A percentile compares a stretch with the other conserved stretches of the same genome.
These are phyloP conservation scores for Mycosphaerelloides madeirae DNA, from an alignment of 2,329 filamentous ascomycete genomes.

Conservation along the genomic window DNA sequence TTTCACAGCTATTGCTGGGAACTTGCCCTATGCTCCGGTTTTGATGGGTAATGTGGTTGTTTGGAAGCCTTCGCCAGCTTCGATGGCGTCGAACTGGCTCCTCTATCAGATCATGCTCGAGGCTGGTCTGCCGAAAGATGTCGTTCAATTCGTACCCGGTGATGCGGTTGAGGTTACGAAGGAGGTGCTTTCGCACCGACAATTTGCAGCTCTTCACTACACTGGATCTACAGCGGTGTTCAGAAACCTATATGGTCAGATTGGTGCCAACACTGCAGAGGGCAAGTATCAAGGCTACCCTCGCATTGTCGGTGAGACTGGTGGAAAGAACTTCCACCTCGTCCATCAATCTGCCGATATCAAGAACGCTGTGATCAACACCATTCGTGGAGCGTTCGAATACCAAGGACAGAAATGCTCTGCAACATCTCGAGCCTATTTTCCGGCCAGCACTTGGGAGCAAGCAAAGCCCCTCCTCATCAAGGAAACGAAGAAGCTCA, in stretches of 20 bases:
- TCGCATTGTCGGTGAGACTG: slow-evolving; percentile 83
- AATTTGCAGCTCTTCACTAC: slow-evolving; percentile 91
- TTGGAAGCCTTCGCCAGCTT: slow-evolving; percentile 91
- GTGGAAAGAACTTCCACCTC: slow-evolving; percentile 90
- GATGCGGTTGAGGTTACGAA: slow-evolving; percentile 80
- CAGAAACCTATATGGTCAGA: slow-evolving; percentile 80
- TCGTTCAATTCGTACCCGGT: slow-evolving; percentile 91
- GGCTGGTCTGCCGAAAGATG: slow-evolving; percentile 80
- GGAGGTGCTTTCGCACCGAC: slow-evolving; percentile 66
- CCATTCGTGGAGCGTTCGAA: slow-evolving; percentile 81
- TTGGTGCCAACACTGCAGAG: slow-evolving; percentile 73
- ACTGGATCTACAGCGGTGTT: slow-evolving; percentile 91
- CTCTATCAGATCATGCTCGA: slow-evolving; percentile 87
- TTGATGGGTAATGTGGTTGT: slow-evolving; percentile 91
- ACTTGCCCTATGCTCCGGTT: slow-evolving; percentile 76
- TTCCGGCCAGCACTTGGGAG: slow-evolving; percentile 69
- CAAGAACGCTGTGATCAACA: slow-evolving; percentile 73
- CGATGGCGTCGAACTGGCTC: slow-evolving; percentile 86
- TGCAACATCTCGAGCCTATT: slow-evolving; percentile 74
- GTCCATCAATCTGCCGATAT: slow-evolving; percentile 73
- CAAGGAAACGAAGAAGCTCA: slow-evolving; percentile 64
- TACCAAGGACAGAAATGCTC: slow-evolving; percentile 91
- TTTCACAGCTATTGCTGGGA: slow-evolving; percentile 91
- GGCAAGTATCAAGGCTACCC: slow-evolving; percentile 82
- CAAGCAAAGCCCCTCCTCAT: slow-evolving; percentile 64